These are phyloP conservation scores for Ustilago vetiveriae DNA, from an alignment of 1,284 basidiomycete species.

Conservation along the genomic window DNA sequence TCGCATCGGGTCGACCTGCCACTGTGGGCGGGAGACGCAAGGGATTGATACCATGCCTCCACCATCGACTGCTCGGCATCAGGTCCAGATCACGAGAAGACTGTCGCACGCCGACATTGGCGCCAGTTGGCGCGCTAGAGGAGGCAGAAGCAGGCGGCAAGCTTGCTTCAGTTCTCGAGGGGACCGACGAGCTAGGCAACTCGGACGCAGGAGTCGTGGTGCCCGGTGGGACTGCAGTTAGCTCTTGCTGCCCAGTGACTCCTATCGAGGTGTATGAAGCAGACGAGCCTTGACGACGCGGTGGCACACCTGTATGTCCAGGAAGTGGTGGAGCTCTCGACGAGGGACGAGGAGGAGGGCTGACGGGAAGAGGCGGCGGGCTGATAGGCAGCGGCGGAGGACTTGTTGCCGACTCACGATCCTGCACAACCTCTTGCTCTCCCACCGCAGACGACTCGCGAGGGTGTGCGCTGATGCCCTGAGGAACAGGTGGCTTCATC, in stretches of 20 bases:
- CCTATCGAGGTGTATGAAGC: slow-evolving; percentile 24
- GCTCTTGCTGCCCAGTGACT: neutral
- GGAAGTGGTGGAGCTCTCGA: slow-evolving; percentile 83
- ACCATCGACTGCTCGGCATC: slow-evolving; percentile 57
- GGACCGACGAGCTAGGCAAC: slow-evolving; percentile 1
- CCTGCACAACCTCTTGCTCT: slow-evolving; percentile 29
- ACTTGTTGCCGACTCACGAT: slow-evolving; percentile 67
- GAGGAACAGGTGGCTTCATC: slow-evolving; percentile 40
- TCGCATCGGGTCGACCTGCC: slow-evolving; percentile 48
- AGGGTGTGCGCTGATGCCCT: slow-evolving; percentile 28
- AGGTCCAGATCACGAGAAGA: slow-evolving; percentile 58
- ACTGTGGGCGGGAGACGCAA: slow-evolving; percentile 54
- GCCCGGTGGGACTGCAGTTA: slow-evolving; percentile 31
- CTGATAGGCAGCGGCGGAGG: slow-evolving; percentile 64
- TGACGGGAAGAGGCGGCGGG: slow-evolving; percentile 41
- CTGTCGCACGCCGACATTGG: slow-evolving; percentile 24
- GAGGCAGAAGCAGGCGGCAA: slow-evolving; percentile 13
- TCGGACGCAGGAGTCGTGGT: slow-evolving; percentile 19
- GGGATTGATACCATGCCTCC: slow-evolving; percentile 53
- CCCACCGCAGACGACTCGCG: slow-evolving; percentile 22
- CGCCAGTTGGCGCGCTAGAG: neutral
- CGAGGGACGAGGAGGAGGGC: slow-evolving; percentile 74
- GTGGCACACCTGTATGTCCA: slow-evolving; percentile 84
- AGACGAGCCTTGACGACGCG: slow-evolving; percentile 35
- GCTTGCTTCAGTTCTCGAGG: slow-evolving; percentile 11